These are phyloP conservation scores for Ascomycota sp. DNA, from an alignment of 2,329 filamentous ascomycete genomes.

Conservation along the genomic window DNA sequence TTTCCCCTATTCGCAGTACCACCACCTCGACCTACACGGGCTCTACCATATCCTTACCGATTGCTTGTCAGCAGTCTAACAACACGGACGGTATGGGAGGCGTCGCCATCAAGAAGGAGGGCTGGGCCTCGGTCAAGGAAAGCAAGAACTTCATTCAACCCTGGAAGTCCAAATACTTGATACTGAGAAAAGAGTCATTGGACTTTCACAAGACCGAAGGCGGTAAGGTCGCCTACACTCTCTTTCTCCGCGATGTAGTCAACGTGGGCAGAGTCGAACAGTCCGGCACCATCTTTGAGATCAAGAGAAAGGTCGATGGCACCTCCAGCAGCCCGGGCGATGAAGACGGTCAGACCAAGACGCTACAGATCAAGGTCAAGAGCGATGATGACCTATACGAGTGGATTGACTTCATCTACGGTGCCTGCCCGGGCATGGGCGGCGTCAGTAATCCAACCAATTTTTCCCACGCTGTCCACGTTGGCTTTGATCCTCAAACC, in stretches of 20 bases:
- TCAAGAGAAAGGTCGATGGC: slow-evolving; percentile 55
- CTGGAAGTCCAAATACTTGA: slow-evolving; percentile 83
- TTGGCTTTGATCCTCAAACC: slow-evolving; percentile 88
- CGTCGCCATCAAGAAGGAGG: slow-evolving; percentile 59
- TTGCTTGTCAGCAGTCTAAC: slow-evolving; percentile 40
- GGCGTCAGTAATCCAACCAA: slow-evolving; percentile 97
- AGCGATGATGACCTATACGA: slow-evolving; percentile 93
- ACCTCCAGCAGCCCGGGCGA: slow-evolving; percentile 52
- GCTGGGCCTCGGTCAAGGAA: slow-evolving; percentile 75
- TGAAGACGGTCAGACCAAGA: slow-evolving; percentile 62
- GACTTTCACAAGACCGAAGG: slow-evolving; percentile 89
- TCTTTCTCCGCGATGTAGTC: slow-evolving; percentile 70
- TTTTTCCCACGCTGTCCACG: slow-evolving; percentile 91
- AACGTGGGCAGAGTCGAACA: slow-evolving; percentile 83
- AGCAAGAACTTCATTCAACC: slow-evolving; percentile 65
- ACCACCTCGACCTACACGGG: slow-evolving; percentile 48
- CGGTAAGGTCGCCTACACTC: slow-evolving; percentile 69
- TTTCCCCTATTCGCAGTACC: slow-evolving; percentile 49
- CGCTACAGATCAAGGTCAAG: slow-evolving; percentile 83
- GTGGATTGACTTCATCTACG: slow-evolving; percentile 97
- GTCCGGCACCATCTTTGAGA: slow-evolving; percentile 82
- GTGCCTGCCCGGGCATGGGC: slow-evolving; percentile 89
- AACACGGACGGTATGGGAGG: slow-evolving; percentile 44
- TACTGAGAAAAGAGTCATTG: slow-evolving; percentile 77
- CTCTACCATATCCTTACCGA: slow-evolving; percentile 53